Conservation (phyloP, 2,329 filamentous ascomycete genomes). For the Rhytidhysteron rufulum region DNA sequence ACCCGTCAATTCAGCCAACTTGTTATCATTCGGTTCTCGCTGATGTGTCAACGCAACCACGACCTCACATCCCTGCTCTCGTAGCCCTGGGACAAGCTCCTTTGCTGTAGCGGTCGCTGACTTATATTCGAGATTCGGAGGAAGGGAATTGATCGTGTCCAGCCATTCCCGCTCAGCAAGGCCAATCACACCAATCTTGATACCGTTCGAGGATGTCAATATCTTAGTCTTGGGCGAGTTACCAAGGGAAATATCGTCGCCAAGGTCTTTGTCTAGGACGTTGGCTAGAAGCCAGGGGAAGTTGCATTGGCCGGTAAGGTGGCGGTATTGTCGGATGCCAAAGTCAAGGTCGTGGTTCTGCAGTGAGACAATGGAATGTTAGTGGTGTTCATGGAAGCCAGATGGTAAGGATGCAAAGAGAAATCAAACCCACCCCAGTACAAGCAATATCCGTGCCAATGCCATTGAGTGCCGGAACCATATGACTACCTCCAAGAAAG, state of each 20-base stretch:
- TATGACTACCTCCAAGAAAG: slow-evolving; percentile 62
- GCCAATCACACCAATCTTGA: slow-evolving; percentile 82
- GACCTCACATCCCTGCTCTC: slow-evolving; percentile 75
- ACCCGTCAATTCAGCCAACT: slow-evolving; percentile 69
- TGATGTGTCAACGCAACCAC: slow-evolving; percentile 81
- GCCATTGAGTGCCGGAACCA: slow-evolving; percentile 79
- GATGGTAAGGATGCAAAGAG: background rate
- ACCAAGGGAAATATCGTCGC: slow-evolving; percentile 69
- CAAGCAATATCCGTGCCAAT: slow-evolving; percentile 78
- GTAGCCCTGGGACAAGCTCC: slow-evolving; percentile 68
- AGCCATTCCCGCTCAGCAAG: slow-evolving; percentile 86
- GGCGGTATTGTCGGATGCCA: slow-evolving; percentile 73
- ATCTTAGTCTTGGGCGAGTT: slow-evolving; percentile 72
- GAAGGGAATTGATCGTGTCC: slow-evolving; percentile 81
- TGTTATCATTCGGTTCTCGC: slow-evolving; percentile 84
- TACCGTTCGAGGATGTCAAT: slow-evolving; percentile 74
- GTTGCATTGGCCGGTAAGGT: slow-evolving; percentile 68
- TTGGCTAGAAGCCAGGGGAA: slow-evolving; percentile 93
- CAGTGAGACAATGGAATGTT: background rate
- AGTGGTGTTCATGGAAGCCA: slow-evolving; percentile 10
- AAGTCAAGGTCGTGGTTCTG: slow-evolving; percentile 93
- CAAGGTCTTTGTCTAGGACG: slow-evolving; percentile 77
- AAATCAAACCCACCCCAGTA: slow-evolving; percentile 61
- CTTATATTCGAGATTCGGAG: slow-evolving; percentile 76
- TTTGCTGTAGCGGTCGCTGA: slow-evolving; percentile 72